Evolutionary conservation across 1,139 yeast genomes (phyloP), one percentile per base, ranked within the genome.

Genomic region (Diutina siamensis): DNA sequence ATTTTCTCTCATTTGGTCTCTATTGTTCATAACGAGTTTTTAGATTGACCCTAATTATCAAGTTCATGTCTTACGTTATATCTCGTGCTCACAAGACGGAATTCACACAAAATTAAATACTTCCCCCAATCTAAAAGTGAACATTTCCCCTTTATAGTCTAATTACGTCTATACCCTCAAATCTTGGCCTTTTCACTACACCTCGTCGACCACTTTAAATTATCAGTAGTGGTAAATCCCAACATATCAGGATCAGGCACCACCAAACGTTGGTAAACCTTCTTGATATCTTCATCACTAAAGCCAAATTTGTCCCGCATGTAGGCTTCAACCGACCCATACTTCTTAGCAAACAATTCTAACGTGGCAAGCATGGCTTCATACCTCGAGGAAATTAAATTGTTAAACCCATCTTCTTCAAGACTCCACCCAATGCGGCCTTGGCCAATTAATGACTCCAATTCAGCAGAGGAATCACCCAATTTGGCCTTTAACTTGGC

Each of bases 361-460:
- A 84, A 67, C 1, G 87, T 74, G 2, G 76, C 72, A 50, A 81
- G 62, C 92, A 85, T 83, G 2, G 87, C 79, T 53, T 83, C 94
- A 55, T 79, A 78, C 46, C 78, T 68, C 10, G 87, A 77, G 51
- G 86, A 76, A 47, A 82, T 64, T 59, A 85, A 64, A 54, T 78
- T 78, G 19, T 65, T 61, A 57, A 78, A 71, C 7, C 81, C 82
- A 42, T 72, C 72, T 18, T 62, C 61, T 48, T 68, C 73, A 19
- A 73, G 48, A 1, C 60, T 50, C 72, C 76, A 74, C 44, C 61
- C 54, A 38, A 55, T 48, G 48, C 74, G 60, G 2, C 74, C 74
- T 45, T 59, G 62, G 4, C 61, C 52, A 7, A 70, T 57, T 31
- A 54, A 18, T 7, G 50, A 48, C 44, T 63, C 68, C 55, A 71